A percentile compares a stretch with the other conserved stretches of the same genome.
phyloP scores from a whole-genome alignment of 148 eudicot species.

The Dysphania ambrosioides region DNA sequence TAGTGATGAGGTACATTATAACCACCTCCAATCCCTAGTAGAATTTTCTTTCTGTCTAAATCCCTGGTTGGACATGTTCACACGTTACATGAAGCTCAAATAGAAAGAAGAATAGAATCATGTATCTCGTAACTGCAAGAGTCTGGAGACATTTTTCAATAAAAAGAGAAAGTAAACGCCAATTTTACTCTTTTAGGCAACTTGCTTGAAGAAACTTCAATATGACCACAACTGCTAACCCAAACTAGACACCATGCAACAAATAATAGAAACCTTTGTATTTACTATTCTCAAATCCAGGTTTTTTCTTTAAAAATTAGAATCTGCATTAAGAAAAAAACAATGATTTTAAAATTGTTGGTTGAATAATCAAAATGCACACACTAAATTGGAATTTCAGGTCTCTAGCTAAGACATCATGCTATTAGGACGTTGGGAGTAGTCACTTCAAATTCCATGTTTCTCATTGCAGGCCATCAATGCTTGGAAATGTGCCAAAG shows the following conservation, averaged over 20 bases:
- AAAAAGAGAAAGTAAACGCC: background rate
- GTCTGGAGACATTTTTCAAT: background rate
- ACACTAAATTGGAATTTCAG: background rate
- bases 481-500: background rate
- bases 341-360: background rate
- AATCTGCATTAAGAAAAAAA: too few species aligned
- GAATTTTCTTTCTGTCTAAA: conserved; percentile 46
- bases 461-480: background rate
- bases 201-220: background rate
- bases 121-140: background rate
- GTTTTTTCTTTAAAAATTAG: background rate
- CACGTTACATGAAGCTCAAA: conserved; percentile 6
- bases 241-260: background rate
- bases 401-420: background rate
- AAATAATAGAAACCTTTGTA: background rate
- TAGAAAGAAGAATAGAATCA: background rate
- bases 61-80: conserved; percentile 39
- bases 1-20: conserved; percentile 88
- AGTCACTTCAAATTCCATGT: background rate
- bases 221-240: background rate
- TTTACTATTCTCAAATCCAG: background rate
- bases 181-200: background rate
- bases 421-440: background rate
- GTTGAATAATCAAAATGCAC: background rate
- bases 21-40: conserved; percentile 88